Percentiles rank a stretch among this genome's conserved stretches.
Evolutionary conservation across 306 rosid species (phyloP).

Genomic region (Myrica gale): DNA sequence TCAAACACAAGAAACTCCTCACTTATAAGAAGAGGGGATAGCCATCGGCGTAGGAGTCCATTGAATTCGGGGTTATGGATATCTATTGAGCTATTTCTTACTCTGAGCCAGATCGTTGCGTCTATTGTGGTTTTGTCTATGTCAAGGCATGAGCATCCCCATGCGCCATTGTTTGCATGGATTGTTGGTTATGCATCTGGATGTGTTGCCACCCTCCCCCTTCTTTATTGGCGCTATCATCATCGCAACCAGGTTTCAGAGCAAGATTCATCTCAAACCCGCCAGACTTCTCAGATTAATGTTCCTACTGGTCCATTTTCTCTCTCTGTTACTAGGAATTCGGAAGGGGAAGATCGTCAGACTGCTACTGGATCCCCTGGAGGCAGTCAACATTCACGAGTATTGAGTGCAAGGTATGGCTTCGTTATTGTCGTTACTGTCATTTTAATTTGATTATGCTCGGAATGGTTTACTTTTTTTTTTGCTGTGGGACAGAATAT

Average conservation of each 20-base stretch:
- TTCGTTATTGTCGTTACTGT: constrained; percentile 29
- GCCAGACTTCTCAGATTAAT: constrained; percentile 71
- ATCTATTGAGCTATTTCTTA: constrained; percentile 78
- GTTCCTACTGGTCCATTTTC: constrained; percentile 64
- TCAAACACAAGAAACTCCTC: constrained; percentile 67
- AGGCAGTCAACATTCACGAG: constrained; percentile 47
- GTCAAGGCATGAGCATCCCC: constrained; percentile 81
- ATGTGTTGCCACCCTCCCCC: constrained; percentile 87
- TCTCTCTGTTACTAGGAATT: constrained; percentile 59
- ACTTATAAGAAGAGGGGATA: constrained; percentile 60
- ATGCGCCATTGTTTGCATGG: constrained; percentile 81
- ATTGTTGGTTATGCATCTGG: constrained; percentile 89
- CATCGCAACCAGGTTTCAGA: constrained; percentile 70
- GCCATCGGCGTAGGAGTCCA: constrained; percentile 79
- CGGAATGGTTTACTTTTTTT: neutral
- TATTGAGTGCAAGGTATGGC: constrained; percentile 67
- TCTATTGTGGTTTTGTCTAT: constrained; percentile 71
- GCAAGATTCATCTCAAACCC: constrained; percentile 63
- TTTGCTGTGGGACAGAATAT: neutral
- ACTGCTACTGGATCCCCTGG: constrained; percentile 46
- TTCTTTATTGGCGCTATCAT: constrained; percentile 89
- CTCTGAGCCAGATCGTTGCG: constrained; percentile 80
- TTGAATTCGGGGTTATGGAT: constrained; percentile 92
- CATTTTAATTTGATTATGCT: constrained; percentile 20
- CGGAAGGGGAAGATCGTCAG: constrained; percentile 66